These are phyloP conservation scores for Syncephalastrum racemosum DNA, from an alignment of 371 early-diverging fungal genomes.

Conservation along the genomic window DNA sequence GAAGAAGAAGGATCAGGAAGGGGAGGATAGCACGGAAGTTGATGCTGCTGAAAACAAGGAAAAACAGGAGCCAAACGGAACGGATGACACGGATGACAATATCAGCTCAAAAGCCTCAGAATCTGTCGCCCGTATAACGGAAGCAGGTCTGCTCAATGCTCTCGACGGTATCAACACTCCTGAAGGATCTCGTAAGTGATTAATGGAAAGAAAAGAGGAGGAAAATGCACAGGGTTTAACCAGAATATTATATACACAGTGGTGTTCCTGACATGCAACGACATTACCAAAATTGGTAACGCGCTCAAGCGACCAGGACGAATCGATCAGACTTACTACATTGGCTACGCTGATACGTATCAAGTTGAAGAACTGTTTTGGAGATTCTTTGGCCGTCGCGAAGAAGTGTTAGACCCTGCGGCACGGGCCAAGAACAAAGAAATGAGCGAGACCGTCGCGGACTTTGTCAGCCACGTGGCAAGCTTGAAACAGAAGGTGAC, in stretches of 20 bases:
- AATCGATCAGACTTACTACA: conserved; percentile 81
- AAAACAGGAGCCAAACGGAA: conserved; percentile 14
- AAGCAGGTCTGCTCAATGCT: conserved; percentile 92
- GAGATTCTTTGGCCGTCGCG: conserved; percentile 35
- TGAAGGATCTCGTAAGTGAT: conserved; percentile 39
- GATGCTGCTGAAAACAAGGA: background rate
- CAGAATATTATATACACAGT: conserved; percentile 24
- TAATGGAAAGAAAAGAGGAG: background rate
- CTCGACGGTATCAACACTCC: conserved; percentile 92
- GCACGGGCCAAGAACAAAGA: conserved; percentile 4
- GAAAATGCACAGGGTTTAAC: no score
- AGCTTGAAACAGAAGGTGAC: conserved; percentile 33
- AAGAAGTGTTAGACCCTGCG: conserved; percentile 12
- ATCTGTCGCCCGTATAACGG: conserved; percentile 62
- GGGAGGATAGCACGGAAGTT: background rate
- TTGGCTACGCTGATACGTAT: conserved; percentile 71
- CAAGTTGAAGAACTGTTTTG: conserved; percentile 66
- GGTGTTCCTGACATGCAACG: conserved; percentile 95
- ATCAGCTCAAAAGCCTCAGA: conserved; percentile 48
- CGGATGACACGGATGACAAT: conserved; percentile 72
- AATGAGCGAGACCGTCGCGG: background rate
- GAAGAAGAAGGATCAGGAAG: conserved; percentile 20
- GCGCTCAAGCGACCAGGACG: conserved; percentile 96
- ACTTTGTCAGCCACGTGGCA: conserved; percentile 10
- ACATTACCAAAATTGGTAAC: conserved; percentile 85